Conservation (phyloP, 2,329 filamentous ascomycete species). For the Colletotrichum eremochloae region DNA sequence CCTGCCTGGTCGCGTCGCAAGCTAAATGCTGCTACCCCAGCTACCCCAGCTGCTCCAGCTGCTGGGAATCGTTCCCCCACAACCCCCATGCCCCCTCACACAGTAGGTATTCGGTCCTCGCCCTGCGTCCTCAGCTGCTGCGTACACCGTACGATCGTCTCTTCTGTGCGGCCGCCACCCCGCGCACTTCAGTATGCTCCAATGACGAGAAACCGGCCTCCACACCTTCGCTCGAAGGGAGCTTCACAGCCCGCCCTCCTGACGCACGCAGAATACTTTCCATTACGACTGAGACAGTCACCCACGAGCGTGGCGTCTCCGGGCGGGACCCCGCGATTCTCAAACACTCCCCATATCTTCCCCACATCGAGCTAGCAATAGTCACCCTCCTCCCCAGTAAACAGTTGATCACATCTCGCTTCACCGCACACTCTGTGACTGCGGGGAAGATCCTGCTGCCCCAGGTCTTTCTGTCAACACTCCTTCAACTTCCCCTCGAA, state of each 20-base stretch:
- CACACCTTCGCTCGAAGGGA: constrained; percentile 42
- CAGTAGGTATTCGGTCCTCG: too few species aligned
- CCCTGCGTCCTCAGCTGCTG: background rate
- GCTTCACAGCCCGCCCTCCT: constrained; percentile 26
- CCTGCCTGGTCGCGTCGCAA: background rate
- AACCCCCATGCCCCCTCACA: background rate
- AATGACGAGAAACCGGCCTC: constrained; percentile 19
- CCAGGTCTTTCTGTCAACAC: constrained; percentile 17
- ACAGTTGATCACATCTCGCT: constrained; percentile 21
- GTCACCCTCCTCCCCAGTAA: constrained; percentile 14
- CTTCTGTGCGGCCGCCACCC: background rate
- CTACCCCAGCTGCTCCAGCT: constrained; percentile 10
- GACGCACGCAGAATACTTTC: constrained; percentile 18
- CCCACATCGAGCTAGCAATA: constrained; percentile 35
- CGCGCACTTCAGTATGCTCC: constrained; percentile 10
- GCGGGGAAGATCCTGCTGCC: constrained; percentile 33
- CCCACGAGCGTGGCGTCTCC: constrained; percentile 19
- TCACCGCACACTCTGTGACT: constrained; percentile 16
- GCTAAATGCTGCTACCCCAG: constrained; percentile 4
- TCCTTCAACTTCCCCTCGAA: background rate
- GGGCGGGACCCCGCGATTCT: constrained; percentile 37
- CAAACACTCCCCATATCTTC: constrained; percentile 31
- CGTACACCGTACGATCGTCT: constrained; percentile 9
- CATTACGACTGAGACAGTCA: constrained; percentile 22
- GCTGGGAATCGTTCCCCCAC: constrained; percentile 21